Conservation (phyloP, 176 grass and related monocot genomes). For the Triticum aestivum region DNA sequence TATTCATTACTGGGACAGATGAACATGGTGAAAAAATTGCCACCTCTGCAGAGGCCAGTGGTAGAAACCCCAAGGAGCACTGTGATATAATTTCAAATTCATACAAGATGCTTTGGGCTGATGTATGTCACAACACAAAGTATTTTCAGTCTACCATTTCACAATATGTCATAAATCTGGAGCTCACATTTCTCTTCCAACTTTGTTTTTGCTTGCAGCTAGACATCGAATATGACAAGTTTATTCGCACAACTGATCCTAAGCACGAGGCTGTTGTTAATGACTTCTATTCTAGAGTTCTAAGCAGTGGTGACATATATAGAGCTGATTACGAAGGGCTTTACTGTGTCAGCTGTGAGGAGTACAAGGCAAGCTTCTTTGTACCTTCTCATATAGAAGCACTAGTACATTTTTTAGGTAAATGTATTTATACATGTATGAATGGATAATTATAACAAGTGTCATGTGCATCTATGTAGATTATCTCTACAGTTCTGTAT, state of each 20-base stretch:
- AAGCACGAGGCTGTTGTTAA: slow-evolving; percentile 87
- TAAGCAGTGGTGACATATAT: slow-evolving; percentile 87
- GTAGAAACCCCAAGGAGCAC: slow-evolving; percentile 73
- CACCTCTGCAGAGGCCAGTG: slow-evolving; percentile 70
- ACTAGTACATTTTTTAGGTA: background rate
- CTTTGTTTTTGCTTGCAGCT: slow-evolving; percentile 62
- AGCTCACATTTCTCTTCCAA: slow-evolving; percentile 18
- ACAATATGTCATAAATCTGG: slow-evolving; percentile 17
- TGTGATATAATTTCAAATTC: slow-evolving; percentile 77
- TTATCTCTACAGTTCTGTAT: background rate
- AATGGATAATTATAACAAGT: background rate
- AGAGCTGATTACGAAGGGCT: slow-evolving; percentile 92
- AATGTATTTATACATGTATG: background rate
- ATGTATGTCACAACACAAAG: slow-evolving; percentile 43
- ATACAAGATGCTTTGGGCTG: slow-evolving; percentile 73
- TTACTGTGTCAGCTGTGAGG: slow-evolving; percentile 90
- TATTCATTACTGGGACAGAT: slow-evolving; percentile 95
- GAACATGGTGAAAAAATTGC: slow-evolving; percentile 97
- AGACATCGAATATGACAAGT: slow-evolving; percentile 81
- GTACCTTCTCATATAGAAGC: background rate
- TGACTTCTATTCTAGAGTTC: slow-evolving; percentile 88
- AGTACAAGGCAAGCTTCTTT: slow-evolving; percentile 82
- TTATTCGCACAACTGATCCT: slow-evolving; percentile 83
- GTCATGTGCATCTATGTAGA: background rate
- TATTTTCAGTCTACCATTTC: slow-evolving; percentile 14